Conservation (phyloP, 2,329 filamentous ascomycete species). For the Hypoxylon sp. region DNA sequence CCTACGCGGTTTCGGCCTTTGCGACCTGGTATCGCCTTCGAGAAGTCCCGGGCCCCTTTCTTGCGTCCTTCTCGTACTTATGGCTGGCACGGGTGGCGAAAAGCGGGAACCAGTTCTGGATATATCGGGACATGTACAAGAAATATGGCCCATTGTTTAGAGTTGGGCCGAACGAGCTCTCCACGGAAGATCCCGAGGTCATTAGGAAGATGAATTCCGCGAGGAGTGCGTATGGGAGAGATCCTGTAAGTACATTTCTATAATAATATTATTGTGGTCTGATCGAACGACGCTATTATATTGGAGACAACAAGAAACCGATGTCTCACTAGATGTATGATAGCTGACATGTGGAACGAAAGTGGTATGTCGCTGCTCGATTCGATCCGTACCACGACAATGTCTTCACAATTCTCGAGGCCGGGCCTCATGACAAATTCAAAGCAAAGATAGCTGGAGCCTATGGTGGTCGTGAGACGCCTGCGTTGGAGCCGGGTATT, state of each 20-base stretch:
- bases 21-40: slow-evolving; percentile 43
- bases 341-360: slow-evolving; percentile 8
- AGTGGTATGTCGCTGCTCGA: slow-evolving; percentile 41
- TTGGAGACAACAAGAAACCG: neutral
- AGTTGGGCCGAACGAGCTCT: slow-evolving; percentile 48
- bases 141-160: slow-evolving; percentile 41
- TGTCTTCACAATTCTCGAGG: slow-evolving; percentile 39
- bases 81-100: slow-evolving; percentile 35
- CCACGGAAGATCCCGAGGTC: slow-evolving; percentile 46
- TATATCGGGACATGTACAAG: slow-evolving; percentile 15
- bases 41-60: slow-evolving; percentile 41
- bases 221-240: slow-evolving; percentile 38
- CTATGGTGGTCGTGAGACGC: slow-evolving; percentile 46
- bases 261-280: neutral
- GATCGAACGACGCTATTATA: neutral
- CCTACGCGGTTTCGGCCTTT: slow-evolving; percentile 43
- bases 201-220: slow-evolving; percentile 42
- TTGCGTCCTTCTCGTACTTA: slow-evolving; percentile 42
- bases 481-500: slow-evolving; percentile 40
- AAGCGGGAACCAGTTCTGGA: slow-evolving; percentile 22
- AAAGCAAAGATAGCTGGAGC: slow-evolving; percentile 44
- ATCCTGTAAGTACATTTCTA: slow-evolving; percentile 10
- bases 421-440: slow-evolving; percentile 42
- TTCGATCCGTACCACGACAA: slow-evolving; percentile 41
- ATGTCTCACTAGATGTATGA: neutral